Evolutionary conservation across 129 eudicot genomes (phyloP), one percentile per base, ranked within the genome.

Genomic region (Mikania micrantha): DNA sequence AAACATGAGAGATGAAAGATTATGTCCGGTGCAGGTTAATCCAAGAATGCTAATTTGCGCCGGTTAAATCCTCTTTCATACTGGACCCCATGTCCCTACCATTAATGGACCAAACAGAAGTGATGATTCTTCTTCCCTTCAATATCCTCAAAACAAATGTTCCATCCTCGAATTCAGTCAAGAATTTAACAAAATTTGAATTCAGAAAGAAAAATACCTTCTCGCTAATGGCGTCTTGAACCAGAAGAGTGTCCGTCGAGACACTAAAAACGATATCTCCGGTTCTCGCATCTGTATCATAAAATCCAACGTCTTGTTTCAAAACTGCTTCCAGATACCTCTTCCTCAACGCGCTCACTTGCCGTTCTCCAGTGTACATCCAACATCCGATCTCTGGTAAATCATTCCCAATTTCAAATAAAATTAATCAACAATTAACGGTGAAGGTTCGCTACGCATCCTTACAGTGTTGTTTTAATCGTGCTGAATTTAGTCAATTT

Each of bases 181-280:
- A 25, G 35, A 77, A 49, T 69, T 60, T 19, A 20, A 22, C 39
- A 58, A 42, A 71, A 72, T 2, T 15, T 27, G 24, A 31, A 36
- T 6, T 13, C 25, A 22, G 66, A 67, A 60, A 70, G 40, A 8
- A 28, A n/a, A 73, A 22, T 49, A 93, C 99, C 96, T 89, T 94
- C 78, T 94, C 99, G 72, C 99, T 94, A 38, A 94, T 94, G 82
- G 99, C 99, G 76, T 94, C 99, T 71, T 94, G 99, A 10, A 94
- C 99, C 77, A 94, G 99, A 19, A 94, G 88, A 27, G 99, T 94
- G 65, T 94, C 99, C 7, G 96, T 89, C 0, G 99, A 94, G n/a
- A 94, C 93, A 58, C 95, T 94, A 73, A 94, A 94, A 61, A 94
- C 99, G 32, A 94, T 87, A 79, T 94, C 99, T 3, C 99, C 99